These are phyloP conservation scores for Venturia pyrina DNA, from an alignment of 2,329 filamentous ascomycete genomes.

Conservation along the genomic window DNA sequence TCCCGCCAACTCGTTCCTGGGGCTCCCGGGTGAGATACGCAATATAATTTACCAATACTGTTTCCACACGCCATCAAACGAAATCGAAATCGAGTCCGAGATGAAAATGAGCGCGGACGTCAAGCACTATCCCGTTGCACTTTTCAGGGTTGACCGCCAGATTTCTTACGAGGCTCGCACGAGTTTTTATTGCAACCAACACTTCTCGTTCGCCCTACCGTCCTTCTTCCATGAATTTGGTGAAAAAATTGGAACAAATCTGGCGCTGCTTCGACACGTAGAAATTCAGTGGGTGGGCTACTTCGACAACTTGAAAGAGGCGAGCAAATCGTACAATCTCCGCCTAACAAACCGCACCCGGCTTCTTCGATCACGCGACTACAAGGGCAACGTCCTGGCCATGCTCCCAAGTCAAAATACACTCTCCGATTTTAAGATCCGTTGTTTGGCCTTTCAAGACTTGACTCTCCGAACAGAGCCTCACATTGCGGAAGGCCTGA, in stretches of 20 bases:
- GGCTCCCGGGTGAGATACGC: not conserved
- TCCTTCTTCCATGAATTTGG: not conserved
- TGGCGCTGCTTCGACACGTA: not conserved
- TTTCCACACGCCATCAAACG: not conserved
- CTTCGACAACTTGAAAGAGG: not conserved
- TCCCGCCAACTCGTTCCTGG: not conserved
- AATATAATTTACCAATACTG: not conserved
- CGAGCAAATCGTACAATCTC: too few relatives aligned
- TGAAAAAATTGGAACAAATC: not conserved
- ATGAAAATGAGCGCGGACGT: not conserved
- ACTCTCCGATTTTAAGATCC: too few relatives aligned
- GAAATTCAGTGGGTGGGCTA: not conserved
- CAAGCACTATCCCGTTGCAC: not conserved
- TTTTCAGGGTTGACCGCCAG: not conserved
- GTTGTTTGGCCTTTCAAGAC: too few relatives aligned
- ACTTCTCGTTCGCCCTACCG: not conserved
- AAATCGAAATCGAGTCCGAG: not conserved
- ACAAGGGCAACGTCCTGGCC: too few relatives aligned
- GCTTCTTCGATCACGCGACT: too few relatives aligned
- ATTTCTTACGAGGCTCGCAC: not conserved
- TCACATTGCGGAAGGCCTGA: too few relatives aligned
- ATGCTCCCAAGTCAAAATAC: too few relatives aligned
- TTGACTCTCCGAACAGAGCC: too few relatives aligned
- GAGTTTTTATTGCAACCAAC: not conserved
- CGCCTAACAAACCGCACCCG: too few relatives aligned